phyloP scores from a whole-genome alignment of 139 green algal species.

The Haematococcus sp. region DNA sequence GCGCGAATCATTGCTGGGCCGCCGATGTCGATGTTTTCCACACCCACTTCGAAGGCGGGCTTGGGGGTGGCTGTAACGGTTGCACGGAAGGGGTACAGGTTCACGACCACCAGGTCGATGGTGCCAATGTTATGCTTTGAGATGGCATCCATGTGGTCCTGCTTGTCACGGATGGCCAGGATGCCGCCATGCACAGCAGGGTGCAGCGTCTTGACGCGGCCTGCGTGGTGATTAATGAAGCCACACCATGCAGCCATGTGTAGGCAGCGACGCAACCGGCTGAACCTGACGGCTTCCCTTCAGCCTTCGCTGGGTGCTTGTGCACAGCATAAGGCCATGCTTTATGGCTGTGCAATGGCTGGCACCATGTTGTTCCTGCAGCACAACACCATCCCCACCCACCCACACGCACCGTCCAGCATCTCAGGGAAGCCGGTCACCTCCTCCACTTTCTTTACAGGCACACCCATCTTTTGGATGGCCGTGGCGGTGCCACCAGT shows the following conservation, averaged over 20 bases:
- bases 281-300: too few relatives aligned
- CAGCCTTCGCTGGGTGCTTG: too few relatives aligned
- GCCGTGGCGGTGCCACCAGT: conserved; percentile 90
- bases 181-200: conserved; percentile 96
- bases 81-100: conserved; percentile 97
- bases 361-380: too few relatives aligned
- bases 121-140: conserved; percentile 78
- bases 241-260: neutral
- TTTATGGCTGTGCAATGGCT: too few relatives aligned
- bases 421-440: conserved; percentile 98
- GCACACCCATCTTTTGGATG: conserved; percentile 76
- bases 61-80: conserved; percentile 76
- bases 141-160: conserved; percentile 85
- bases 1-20: conserved; percentile 97
- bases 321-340: neutral
- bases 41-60: conserved; percentile 73
- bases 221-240: too few relatives aligned
- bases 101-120: conserved; percentile 97
- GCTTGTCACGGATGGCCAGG: conserved; percentile 81
- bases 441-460: conserved; percentile 84
- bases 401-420: conserved; percentile 82
- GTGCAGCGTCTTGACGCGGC: conserved; percentile 98
- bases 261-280: neutral
- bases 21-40: conserved; percentile 99
- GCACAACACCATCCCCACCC: too few relatives aligned